A percentile compares a stretch with the other conserved stretches of the same genome.
These are phyloP conservation scores for Candida schatavii DNA, from an alignment of 805 yeast species.

Conservation along the genomic window DNA sequence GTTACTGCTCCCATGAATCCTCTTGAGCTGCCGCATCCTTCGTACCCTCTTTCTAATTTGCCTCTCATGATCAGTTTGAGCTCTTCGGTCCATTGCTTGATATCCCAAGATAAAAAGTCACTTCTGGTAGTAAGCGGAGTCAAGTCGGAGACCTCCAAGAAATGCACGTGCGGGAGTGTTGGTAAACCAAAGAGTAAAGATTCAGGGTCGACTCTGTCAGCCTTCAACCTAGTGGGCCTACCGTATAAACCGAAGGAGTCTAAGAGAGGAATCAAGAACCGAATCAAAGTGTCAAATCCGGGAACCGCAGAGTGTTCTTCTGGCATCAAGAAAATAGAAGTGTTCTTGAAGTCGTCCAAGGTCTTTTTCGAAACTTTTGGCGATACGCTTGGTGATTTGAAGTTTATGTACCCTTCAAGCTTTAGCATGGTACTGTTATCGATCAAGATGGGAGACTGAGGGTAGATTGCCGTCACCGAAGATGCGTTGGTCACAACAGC, in stretches of 20 bases:
- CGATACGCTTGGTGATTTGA: conserved; percentile 40
- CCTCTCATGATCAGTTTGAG: conserved; percentile 29
- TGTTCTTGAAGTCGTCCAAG: conserved; percentile 36
- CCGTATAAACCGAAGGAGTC: conserved; percentile 46
- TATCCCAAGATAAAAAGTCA: conserved; percentile 37
- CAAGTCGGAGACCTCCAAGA: conserved; percentile 35
- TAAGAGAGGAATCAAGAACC: conserved; percentile 38
- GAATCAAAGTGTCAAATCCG: conserved; percentile 48
- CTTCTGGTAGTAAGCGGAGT: conserved; percentile 17
- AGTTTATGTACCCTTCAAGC: conserved; percentile 75
- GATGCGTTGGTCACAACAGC: conserved; percentile 72
- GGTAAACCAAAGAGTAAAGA: conserved; percentile 44
- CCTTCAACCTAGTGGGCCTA: conserved; percentile 42
- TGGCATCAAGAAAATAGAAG: conserved; percentile 43
- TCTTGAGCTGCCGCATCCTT: conserved; percentile 72
- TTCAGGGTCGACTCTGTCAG: conserved; percentile 39
- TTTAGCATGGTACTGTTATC: conserved; percentile 88
- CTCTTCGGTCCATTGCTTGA: conserved; percentile 30
- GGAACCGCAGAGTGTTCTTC: conserved; percentile 46
- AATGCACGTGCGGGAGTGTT: conserved; percentile 44
- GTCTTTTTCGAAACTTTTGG: conserved; percentile 31
- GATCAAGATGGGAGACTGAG: conserved; percentile 75
- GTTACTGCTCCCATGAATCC: conserved; percentile 60
- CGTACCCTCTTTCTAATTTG: conserved; percentile 50
- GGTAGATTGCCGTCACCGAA: conserved; percentile 87